These are phyloP conservation scores for Erodium chrysanthum DNA, from an alignment of 441 rosid species.

Conservation along the genomic window DNA sequence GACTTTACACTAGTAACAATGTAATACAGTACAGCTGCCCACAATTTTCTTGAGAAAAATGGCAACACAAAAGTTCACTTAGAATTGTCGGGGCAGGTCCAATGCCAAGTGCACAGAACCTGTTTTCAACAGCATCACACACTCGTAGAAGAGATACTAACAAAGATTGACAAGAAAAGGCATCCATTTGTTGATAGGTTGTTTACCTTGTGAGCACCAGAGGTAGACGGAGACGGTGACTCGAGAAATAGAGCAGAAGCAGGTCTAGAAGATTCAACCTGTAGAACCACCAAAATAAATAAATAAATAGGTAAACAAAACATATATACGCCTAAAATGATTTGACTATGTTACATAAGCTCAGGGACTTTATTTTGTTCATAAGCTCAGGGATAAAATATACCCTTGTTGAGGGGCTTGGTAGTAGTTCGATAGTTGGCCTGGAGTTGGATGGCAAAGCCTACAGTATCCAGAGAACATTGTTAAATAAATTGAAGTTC, in stretches of 20 bases:
- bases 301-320: slow-evolving; percentile 7
- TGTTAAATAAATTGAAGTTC: not conserved
- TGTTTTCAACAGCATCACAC: not conserved
- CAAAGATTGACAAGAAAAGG: no score
- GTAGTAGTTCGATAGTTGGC: slow-evolving; percentile 35
- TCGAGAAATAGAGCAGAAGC: slow-evolving; percentile 33
- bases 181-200: not conserved
- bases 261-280: slow-evolving; percentile 41
- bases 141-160: no score
- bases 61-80: no score
- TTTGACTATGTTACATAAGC: no score
- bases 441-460: slow-evolving; percentile 39
- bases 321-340: no score
- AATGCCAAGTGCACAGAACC: not conserved
- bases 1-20: no score
- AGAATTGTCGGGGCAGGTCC: not conserved
- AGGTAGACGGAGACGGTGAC: slow-evolving; percentile 33
- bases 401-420: slow-evolving; percentile 56
- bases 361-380: not conserved
- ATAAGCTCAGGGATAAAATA: slow-evolving; percentile 2
- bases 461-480: slow-evolving; percentile 32
- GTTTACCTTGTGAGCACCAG: slow-evolving; percentile 42
- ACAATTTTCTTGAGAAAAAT: not conserved
- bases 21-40: no score
- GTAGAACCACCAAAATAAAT: slow-evolving; percentile 13